These are phyloP conservation scores for Centrapalus pauciflorus DNA, from an alignment of 129 eudicot species.

Conservation along the genomic window DNA sequence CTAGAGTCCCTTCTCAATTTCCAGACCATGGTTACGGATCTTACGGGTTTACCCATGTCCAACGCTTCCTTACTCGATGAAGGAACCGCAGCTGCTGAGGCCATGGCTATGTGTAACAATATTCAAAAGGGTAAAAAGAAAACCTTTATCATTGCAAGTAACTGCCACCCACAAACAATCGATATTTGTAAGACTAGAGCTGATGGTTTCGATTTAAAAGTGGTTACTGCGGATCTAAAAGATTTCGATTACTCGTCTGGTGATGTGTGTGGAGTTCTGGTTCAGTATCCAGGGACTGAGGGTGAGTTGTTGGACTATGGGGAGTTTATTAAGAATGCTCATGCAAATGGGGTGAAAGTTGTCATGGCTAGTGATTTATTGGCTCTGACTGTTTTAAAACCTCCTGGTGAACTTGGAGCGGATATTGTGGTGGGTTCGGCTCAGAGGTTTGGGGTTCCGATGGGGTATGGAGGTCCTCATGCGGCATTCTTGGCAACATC, in stretches of 20 bases:
- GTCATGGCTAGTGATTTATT: conserved; percentile 90
- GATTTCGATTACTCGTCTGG: conserved; percentile 77
- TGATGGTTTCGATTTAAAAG: conserved; percentile 76
- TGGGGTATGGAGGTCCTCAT: conserved; percentile 99
- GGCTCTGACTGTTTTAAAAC: conserved; percentile 86
- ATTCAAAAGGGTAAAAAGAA: conserved; percentile 81
- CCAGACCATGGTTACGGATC: conserved; percentile 89
- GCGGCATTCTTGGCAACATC: conserved; percentile 97
- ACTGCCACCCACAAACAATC: conserved; percentile 94
- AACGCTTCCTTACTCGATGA: conserved; percentile 90
- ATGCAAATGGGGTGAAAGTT: conserved; percentile 87
- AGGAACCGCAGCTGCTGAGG: conserved; percentile 97
- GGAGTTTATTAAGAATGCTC: conserved; percentile 88
- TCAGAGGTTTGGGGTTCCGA: conserved; percentile 94
- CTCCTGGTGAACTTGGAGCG: conserved; percentile 92
- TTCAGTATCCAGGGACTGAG: conserved; percentile 97
- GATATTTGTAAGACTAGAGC: conserved; percentile 90
- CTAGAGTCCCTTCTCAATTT: conserved; percentile 79
- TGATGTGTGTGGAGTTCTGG: conserved; percentile 88
- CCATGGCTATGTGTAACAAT: conserved; percentile 97
- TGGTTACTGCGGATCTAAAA: conserved; percentile 62
- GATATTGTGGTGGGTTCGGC: conserved; percentile 97
- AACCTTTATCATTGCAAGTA: conserved; percentile 78
- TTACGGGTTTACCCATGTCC: conserved; percentile 89
- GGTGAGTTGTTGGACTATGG: conserved; percentile 85